phyloP scores from a whole-genome alignment of 2,329 filamentous ascomycete species.

The Hypoxylon sp. region DNA sequence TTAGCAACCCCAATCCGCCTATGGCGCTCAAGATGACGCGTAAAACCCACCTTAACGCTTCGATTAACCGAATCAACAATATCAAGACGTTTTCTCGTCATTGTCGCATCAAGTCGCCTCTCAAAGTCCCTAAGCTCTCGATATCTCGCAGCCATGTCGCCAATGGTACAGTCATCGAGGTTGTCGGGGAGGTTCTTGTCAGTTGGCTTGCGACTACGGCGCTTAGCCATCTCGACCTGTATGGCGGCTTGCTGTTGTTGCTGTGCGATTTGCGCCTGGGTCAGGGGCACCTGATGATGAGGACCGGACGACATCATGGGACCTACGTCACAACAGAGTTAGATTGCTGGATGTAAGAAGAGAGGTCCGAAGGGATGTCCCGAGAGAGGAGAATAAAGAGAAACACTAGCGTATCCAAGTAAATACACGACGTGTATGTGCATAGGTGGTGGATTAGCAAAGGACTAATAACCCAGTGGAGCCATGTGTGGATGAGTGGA shows the following conservation, averaged over 20 bases:
- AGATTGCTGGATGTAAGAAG: neutral
- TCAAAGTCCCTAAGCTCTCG: slow-evolving; percentile 88
- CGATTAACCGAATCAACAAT: slow-evolving; percentile 85
- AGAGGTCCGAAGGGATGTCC: neutral
- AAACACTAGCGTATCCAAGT: slow-evolving; percentile 5
- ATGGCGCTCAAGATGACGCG: neutral
- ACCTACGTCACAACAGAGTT: slow-evolving; percentile 55
- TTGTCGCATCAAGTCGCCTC: slow-evolving; percentile 88
- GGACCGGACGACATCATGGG: slow-evolving; percentile 70
- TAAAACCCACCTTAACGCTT: slow-evolving; percentile 73
- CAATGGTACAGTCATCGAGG: slow-evolving; percentile 84
- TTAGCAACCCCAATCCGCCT: slow-evolving; percentile 37
- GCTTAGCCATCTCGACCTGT: slow-evolving; percentile 77
- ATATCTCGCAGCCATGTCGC: slow-evolving; percentile 86
- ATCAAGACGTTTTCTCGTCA: slow-evolving; percentile 94
- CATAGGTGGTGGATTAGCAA: slow-evolving; percentile 34
- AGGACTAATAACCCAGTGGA: slow-evolving; percentile 43
- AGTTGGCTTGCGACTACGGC: slow-evolving; percentile 89
- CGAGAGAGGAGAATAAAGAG: slow-evolving; percentile 1
- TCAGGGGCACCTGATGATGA: slow-evolving; percentile 66
- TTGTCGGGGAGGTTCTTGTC: slow-evolving; percentile 96
- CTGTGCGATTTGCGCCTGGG: slow-evolving; percentile 66
- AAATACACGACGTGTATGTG: slow-evolving; percentile 31
- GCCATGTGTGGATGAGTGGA: slow-evolving; percentile 41
- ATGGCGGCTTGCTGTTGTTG: slow-evolving; percentile 67